These are phyloP conservation scores for Fulvia fulva DNA, from an alignment of 2,329 filamentous ascomycete genomes.

Conservation along the genomic window DNA sequence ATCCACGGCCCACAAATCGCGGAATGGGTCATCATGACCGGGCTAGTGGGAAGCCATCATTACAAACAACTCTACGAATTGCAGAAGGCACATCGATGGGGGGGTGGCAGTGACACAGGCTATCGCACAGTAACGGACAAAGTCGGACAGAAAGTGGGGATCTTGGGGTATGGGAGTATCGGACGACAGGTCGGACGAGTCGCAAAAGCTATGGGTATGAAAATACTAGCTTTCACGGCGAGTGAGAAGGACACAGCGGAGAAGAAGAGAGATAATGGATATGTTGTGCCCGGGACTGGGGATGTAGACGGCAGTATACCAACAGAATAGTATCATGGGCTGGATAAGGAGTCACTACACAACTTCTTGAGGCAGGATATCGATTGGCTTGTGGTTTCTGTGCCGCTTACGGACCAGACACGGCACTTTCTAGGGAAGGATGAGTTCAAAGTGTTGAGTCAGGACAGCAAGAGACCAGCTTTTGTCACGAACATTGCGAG, in stretches of 20 bases:
- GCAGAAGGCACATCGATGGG: constrained; percentile 57
- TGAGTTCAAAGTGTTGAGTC: constrained; percentile 46
- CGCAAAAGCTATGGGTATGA: constrained; percentile 54
- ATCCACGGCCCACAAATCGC: constrained; percentile 63
- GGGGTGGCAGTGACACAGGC: constrained; percentile 22
- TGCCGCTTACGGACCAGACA: constrained; percentile 57
- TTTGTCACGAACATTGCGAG: constrained; percentile 71
- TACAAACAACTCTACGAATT: constrained; percentile 53
- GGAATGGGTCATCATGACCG: constrained; percentile 64
- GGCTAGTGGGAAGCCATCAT: constrained; percentile 54
- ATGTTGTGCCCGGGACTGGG: constrained; percentile 64
- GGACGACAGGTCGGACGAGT: constrained; percentile 50
- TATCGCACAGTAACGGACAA: constrained; percentile 46
- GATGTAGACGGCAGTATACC: constrained; percentile 56
- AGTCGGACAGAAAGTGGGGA: constrained; percentile 56
- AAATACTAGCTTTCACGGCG: constrained; percentile 71
- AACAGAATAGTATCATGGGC: constrained; percentile 54
- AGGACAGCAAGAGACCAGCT: constrained; percentile 28
- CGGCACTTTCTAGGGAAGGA: constrained; percentile 50
- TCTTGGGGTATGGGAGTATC: constrained; percentile 61
- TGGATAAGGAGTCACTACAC: constrained; percentile 49
- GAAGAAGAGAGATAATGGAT: constrained; percentile 60
- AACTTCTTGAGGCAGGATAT: constrained; percentile 53
- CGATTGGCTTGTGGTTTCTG: constrained; percentile 54
- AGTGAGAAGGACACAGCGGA: constrained; percentile 63